These are phyloP conservation scores for Orychophragmus violaceus DNA, from an alignment of 345 rosid species.

Conservation along the genomic window DNA sequence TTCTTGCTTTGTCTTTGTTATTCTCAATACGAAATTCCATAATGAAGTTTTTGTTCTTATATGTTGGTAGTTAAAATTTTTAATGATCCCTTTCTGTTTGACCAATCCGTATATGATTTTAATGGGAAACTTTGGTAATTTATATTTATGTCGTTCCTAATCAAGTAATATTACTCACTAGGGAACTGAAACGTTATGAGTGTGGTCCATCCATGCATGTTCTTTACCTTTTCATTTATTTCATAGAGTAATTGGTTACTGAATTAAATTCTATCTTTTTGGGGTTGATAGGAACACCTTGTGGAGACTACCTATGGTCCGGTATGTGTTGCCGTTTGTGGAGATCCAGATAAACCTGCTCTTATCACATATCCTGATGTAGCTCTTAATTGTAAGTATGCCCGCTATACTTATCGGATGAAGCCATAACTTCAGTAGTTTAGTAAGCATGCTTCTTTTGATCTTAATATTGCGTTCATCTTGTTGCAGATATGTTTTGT, in stretches of 20 bases:
- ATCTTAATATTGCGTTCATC: background rate
- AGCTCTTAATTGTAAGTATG: slow-evolving; percentile 68
- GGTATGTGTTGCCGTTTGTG: slow-evolving; percentile 75
- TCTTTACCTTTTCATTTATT: slow-evolving; percentile 10
- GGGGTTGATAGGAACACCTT: slow-evolving; percentile 53
- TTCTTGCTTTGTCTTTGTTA: background rate
- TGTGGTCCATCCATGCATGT: slow-evolving; percentile 27
- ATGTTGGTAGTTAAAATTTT: background rate
- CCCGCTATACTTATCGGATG: background rate
- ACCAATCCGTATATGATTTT: background rate
- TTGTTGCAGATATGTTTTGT: slow-evolving; percentile 69
- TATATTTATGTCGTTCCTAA: background rate
- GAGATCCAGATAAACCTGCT: slow-evolving; percentile 95
- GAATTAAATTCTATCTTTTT: slow-evolving; percentile 6
- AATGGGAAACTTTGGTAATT: slow-evolving; percentile 7
- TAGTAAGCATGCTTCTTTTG: background rate
- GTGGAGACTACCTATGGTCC: slow-evolving; percentile 59
- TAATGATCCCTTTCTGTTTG: background rate
- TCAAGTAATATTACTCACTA: background rate
- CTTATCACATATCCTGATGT: slow-evolving; percentile 92
- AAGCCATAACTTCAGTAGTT: background rate
- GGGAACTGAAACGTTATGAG: slow-evolving; percentile 5
- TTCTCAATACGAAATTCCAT: too few species aligned
- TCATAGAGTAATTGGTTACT: background rate
- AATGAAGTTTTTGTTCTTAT: background rate